Conservation (phyloP, 176 grass and related monocot species). For the Musa troglodytarum region DNA sequence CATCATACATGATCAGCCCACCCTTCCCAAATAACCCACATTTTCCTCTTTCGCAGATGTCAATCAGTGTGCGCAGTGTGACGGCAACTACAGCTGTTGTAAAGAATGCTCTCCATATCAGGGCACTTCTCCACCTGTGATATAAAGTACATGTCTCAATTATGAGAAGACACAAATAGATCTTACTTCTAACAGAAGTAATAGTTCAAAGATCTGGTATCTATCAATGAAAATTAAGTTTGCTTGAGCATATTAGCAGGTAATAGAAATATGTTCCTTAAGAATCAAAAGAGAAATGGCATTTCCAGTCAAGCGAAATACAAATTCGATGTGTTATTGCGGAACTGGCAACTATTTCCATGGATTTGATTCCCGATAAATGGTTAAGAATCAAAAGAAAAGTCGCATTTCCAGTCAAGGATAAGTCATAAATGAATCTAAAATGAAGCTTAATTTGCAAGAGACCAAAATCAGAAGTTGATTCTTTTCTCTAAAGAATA, state of each 20-base stretch:
- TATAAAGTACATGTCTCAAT: background rate
- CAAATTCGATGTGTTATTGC: background rate
- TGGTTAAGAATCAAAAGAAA: background rate
- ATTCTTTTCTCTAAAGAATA: background rate
- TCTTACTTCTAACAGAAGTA: too few species aligned
- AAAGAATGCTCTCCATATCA: constrained; percentile 92
- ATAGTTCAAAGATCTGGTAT: background rate
- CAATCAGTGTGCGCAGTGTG: constrained; percentile 61
- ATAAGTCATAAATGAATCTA: background rate
- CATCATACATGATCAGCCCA: constrained; percentile 93
- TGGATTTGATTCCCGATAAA: background rate
- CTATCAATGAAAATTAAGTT: background rate
- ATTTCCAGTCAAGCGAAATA: background rate
- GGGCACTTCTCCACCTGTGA: constrained; percentile 79
- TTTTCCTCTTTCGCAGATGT: constrained; percentile 46
- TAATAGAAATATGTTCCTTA: background rate
- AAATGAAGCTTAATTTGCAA: background rate
- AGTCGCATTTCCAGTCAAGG: background rate
- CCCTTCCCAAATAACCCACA: constrained; percentile 76
- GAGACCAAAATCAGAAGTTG: background rate
- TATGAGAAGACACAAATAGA: background rate
- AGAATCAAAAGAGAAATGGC: background rate
- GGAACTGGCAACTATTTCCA: background rate
- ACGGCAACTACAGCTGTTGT: constrained; percentile 89
- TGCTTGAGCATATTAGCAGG: background rate